phyloP scores from a whole-genome alignment of 495 filamentous ascomycete genomes.

The Evernia prunastri region DNA sequence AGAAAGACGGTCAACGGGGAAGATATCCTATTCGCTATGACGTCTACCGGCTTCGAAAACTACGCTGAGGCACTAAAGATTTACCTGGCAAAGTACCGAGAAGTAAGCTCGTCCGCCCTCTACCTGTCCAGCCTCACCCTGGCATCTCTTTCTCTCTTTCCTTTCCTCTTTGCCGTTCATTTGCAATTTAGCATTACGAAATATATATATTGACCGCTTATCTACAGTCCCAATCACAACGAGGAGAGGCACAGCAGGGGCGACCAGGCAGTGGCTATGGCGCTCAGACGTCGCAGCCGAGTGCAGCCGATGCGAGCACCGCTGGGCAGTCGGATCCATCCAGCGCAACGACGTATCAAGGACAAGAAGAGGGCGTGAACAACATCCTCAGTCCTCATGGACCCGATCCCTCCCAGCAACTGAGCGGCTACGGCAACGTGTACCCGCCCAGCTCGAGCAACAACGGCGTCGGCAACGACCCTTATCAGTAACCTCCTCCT shows the following conservation, averaged over 20 bases:
- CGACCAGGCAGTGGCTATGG: slow-evolving; percentile 65
- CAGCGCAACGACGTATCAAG: slow-evolving; percentile 43
- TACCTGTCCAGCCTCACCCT: slow-evolving; percentile 24
- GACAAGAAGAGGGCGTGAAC: slow-evolving; percentile 50
- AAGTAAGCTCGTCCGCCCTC: slow-evolving; percentile 57
- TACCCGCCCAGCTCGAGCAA: slow-evolving; percentile 58
- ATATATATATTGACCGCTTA: slow-evolving; percentile 31
- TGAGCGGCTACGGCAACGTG: slow-evolving; percentile 49
- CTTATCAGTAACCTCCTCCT: slow-evolving; percentile 57
- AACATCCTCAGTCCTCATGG: slow-evolving; percentile 52
- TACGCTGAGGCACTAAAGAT: slow-evolving; percentile 97
- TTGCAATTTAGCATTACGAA: not conserved
- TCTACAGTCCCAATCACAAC: slow-evolving; percentile 65
- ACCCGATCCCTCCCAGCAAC: slow-evolving; percentile 54
- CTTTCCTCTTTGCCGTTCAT: not conserved
- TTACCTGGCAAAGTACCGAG: slow-evolving; percentile 93
- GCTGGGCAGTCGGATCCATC: slow-evolving; percentile 39
- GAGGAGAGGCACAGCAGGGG: slow-evolving; percentile 65
- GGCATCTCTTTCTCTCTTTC: not conserved
- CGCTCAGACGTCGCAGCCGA: slow-evolving; percentile 28
- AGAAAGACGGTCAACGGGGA: slow-evolving; percentile 98
- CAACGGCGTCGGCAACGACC: slow-evolving; percentile 58
- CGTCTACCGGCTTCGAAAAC: slow-evolving; percentile 97
- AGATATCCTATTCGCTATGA: slow-evolving; percentile 98
- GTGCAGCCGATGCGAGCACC: slow-evolving; percentile 43